These are phyloP conservation scores for Candida sp. DNA, from an alignment of 1,139 yeast genomes.

Conservation along the genomic window DNA sequence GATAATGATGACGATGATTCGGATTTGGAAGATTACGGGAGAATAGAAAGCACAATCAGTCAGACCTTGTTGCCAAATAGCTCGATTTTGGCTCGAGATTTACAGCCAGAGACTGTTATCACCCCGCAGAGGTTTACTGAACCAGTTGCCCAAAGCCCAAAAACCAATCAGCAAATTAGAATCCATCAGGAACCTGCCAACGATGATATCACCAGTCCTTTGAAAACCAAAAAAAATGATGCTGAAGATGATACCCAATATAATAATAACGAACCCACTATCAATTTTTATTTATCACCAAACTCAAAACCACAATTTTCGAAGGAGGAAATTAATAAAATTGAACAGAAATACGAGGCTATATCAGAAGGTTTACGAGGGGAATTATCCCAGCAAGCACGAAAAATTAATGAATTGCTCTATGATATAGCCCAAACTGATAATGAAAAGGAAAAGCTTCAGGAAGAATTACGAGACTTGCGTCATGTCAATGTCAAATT, in stretches of 20 bases:
- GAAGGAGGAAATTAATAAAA: slow-evolving; percentile 24
- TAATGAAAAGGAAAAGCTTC: slow-evolving; percentile 20
- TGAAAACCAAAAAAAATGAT: slow-evolving; percentile 10
- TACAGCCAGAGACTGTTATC: slow-evolving; percentile 14
- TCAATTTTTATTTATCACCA: slow-evolving; percentile 30
- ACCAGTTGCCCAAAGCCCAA: slow-evolving; percentile 40
- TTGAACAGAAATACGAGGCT: slow-evolving; percentile 22
- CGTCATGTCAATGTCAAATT: slow-evolving; percentile 16
- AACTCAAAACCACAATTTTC: slow-evolving; percentile 38
- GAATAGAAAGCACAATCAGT: slow-evolving; percentile 16
- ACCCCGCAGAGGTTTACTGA: slow-evolving; percentile 46
- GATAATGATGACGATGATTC: slow-evolving; percentile 23
- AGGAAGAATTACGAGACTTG: slow-evolving; percentile 19
- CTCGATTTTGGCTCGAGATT: slow-evolving; percentile 4
- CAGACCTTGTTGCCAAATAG: slow-evolving; percentile 18
- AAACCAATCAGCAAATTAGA: slow-evolving; percentile 32
- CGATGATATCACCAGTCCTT: slow-evolving; percentile 20
- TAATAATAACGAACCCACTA: slow-evolving; percentile 23
- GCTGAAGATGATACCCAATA: slow-evolving; percentile 7
- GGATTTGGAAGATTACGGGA: slow-evolving; percentile 19
- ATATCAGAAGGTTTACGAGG: slow-evolving; percentile 4
- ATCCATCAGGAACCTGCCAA: slow-evolving; percentile 8
- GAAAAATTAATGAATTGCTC: background rate
- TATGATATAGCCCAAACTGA: slow-evolving; percentile 10
- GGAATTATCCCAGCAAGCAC: slow-evolving; percentile 4